Percentiles rank a stretch among this genome's conserved stretches.
phyloP scores from a whole-genome alignment of 2,329 filamentous ascomycete species.

The Fusarium cicatricum region DNA sequence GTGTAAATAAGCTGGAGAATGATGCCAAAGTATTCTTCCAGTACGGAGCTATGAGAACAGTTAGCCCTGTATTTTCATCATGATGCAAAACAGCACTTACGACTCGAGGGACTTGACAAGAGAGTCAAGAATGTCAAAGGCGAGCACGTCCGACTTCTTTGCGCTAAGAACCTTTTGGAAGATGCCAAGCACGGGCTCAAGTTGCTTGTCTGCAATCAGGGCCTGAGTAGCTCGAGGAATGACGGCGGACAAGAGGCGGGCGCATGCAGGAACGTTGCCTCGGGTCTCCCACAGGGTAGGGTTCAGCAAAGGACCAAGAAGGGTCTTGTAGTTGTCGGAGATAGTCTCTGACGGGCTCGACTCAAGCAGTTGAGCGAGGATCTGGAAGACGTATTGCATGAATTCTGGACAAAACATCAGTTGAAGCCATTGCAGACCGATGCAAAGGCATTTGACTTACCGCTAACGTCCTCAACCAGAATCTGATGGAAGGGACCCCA shows the following conservation, averaged over 20 bases:
- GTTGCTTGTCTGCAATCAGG: slow-evolving; percentile 80
- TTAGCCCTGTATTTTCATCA: slow-evolving; percentile 32
- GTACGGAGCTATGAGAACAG: slow-evolving; percentile 55
- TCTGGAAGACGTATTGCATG: slow-evolving; percentile 94
- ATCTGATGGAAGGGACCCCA: slow-evolving; percentile 86
- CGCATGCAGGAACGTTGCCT: slow-evolving; percentile 92
- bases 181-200: slow-evolving; percentile 90
- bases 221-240: slow-evolving; percentile 78
- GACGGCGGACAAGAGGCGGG: slow-evolving; percentile 83
- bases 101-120: slow-evolving; percentile 77
- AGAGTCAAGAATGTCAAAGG: slow-evolving; percentile 89
- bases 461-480: slow-evolving; percentile 81
- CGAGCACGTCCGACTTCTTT: slow-evolving; percentile 85
- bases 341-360: slow-evolving; percentile 81
- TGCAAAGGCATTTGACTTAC: slow-evolving; percentile 51
- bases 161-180: slow-evolving; percentile 88
- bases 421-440: not conserved
- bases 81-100: slow-evolving; percentile 55
- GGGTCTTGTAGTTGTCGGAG: slow-evolving; percentile 79
- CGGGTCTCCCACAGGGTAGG: slow-evolving; percentile 90
- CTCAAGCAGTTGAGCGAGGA: slow-evolving; percentile 90
- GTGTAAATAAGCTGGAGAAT: slow-evolving; percentile 86
- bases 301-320: slow-evolving; percentile 80
- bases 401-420: slow-evolving; percentile 71
- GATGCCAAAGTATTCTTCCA: slow-evolving; percentile 80